A percentile compares a stretch with the other conserved stretches of the same genome.
These are phyloP conservation scores for Salix purpurea DNA, from an alignment of 345 rosid species.

Conservation along the genomic window DNA sequence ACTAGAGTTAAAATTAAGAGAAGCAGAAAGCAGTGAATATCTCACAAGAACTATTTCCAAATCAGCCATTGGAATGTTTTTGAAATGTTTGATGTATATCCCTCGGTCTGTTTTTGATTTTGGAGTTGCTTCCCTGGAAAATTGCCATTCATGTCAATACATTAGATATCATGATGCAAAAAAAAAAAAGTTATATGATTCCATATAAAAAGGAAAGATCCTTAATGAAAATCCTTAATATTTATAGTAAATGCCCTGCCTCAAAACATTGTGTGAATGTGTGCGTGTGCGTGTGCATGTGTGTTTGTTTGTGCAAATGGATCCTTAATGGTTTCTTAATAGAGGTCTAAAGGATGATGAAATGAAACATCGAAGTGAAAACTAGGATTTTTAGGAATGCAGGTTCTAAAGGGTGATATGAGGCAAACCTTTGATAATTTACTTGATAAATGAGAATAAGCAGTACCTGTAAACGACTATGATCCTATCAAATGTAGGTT, in stretches of 20 bases:
- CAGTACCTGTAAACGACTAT: slow-evolving; percentile 85
- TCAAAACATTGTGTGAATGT: not conserved
- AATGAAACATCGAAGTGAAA: not conserved
- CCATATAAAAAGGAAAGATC: not conserved
- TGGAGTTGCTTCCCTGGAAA: slow-evolving; percentile 59
- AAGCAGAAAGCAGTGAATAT: slow-evolving; percentile 14
- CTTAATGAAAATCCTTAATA: not conserved
- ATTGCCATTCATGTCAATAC: not conserved
- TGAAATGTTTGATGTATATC: slow-evolving; percentile 87
- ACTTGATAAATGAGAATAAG: not conserved
- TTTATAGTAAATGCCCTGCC: not conserved
- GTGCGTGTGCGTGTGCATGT: not conserved
- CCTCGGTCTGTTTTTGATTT: slow-evolving; percentile 56
- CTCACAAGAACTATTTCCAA: slow-evolving; percentile 97
- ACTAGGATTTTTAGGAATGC: not conserved
- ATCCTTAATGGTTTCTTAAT: not conserved
- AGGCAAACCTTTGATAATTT: not conserved
- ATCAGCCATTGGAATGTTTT: slow-evolving; percentile 98
- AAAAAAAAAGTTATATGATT: not conserved
- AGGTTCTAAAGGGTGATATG: not conserved
- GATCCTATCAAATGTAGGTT: slow-evolving; percentile 91
- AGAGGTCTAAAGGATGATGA: not conserved
- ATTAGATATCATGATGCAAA: not conserved
- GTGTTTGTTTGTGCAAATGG: not conserved
- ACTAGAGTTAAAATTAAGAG: not conserved